Evolutionary conservation across 192 early-diverging fungal species (phyloP).

Genomic region (Pilobolus umbonatus): DNA sequence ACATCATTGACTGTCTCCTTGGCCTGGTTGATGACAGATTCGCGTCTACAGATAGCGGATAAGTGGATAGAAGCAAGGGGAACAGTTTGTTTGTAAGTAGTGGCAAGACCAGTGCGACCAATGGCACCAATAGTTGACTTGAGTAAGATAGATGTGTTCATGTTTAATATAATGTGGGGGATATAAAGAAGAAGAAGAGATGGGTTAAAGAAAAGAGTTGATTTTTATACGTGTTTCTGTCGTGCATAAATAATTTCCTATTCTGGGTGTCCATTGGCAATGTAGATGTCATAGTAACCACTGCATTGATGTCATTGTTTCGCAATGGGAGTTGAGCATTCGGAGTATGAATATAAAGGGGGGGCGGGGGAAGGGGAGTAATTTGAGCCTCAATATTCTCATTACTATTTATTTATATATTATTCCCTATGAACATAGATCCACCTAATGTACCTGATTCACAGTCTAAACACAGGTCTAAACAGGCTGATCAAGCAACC

Average conservation of each 20-base stretch:
- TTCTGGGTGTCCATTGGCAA: too few species aligned
- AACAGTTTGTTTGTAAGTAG: neutral
- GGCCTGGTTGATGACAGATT: neutral
- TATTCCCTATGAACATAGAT: too few species aligned
- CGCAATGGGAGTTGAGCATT: too few species aligned
- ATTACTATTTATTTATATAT: neutral
- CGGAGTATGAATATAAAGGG: neutral
- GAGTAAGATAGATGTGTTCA: neutral
- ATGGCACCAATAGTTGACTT: neutral
- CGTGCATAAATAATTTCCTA: neutral
- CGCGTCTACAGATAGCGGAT: neutral
- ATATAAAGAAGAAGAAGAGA: neutral
- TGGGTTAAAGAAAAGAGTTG: neutral
- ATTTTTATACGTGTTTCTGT: neutral
- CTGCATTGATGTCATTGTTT: too few species aligned
- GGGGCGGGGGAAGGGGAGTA: neutral
- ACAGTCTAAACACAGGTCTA: neutral
- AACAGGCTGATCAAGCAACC: slow-evolving; percentile 30
- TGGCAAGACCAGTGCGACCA: neutral
- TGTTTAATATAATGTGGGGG: neutral
- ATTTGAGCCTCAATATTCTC: neutral
- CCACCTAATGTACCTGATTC: too few species aligned
- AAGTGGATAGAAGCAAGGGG: neutral
- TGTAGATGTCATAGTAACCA: too few species aligned
- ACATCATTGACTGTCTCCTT: slow-evolving; percentile 1